Evolutionary conservation across 2,329 filamentous ascomycete genomes (phyloP).

Genomic region (Bimuria novae-zelandiae): DNA sequence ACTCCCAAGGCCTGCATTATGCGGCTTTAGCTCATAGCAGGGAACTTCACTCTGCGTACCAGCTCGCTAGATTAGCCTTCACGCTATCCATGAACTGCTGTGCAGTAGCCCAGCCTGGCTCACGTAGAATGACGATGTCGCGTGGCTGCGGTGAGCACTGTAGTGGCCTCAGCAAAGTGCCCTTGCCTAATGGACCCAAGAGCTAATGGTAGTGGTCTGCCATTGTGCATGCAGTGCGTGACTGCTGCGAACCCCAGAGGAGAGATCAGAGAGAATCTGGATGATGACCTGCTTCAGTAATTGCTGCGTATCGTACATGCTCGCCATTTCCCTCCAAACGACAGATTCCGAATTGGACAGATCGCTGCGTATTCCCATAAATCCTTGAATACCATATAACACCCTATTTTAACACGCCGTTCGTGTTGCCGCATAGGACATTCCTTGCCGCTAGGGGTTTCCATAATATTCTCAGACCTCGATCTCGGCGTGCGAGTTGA

Average conservation of each 20-base stretch:
- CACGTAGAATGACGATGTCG: background rate
- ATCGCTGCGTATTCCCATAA: background rate
- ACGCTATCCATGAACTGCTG: background rate
- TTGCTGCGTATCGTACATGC: constrained; percentile 7
- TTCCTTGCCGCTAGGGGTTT: background rate
- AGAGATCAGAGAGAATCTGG: background rate
- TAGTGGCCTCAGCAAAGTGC: background rate
- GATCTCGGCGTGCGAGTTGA: constrained; percentile 53
- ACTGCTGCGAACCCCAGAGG: too few relatives aligned
- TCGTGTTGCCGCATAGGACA: background rate
- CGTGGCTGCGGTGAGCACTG: background rate
- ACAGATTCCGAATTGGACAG: background rate
- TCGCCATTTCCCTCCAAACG: background rate
- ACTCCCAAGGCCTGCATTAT: background rate
- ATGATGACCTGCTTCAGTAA: background rate
- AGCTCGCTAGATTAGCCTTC: background rate
- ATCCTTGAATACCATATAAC: background rate
- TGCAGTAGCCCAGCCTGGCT: background rate
- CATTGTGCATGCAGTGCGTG: background rate
- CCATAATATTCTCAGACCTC: constrained; percentile 31
- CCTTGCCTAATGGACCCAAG: background rate
- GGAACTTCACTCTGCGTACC: background rate
- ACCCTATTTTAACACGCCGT: too few relatives aligned
- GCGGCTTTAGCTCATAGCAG: background rate
- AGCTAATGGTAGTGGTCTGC: background rate